phyloP scores from a whole-genome alignment of 2,329 filamentous ascomycete genomes.

The Claviceps quebecensis region DNA sequence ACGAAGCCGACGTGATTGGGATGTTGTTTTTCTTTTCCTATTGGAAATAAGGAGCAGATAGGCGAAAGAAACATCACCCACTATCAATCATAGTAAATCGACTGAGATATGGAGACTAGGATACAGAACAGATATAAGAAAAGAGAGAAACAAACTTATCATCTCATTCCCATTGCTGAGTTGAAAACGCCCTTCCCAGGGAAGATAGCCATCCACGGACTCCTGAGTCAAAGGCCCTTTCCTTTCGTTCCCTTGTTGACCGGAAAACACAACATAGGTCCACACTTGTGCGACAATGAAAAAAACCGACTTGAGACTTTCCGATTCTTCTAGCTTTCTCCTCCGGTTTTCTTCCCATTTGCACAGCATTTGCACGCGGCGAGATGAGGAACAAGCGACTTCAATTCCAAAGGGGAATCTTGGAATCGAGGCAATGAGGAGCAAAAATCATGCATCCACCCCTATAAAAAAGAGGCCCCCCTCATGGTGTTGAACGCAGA shows the following conservation, averaged over 20 bases:
- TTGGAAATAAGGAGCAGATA: too few species aligned
- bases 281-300: background rate
- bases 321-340: background rate
- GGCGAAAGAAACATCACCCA: background rate
- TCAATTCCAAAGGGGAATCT: background rate
- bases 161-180: conserved; percentile 1
- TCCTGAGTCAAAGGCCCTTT: too few species aligned
- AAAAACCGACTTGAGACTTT: background rate
- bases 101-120: background rate
- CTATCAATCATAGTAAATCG: background rate
- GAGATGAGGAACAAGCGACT: background rate
- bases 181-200: conserved; percentile 4
- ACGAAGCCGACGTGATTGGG: background rate
- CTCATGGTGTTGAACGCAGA: background rate
- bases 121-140: background rate
- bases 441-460: background rate
- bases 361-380: background rate
- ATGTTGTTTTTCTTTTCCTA: background rate
- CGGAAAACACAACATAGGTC: background rate
- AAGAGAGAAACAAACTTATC: background rate
- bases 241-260: background rate
- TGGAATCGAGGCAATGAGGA: too few species aligned
- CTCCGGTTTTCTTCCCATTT: background rate
- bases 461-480: background rate
- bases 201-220: background rate